Evolutionary conservation across 345 rosid species (phyloP), one percentile per base, ranked within the genome.

Genomic region (Gossypium rotundifolium): DNA sequence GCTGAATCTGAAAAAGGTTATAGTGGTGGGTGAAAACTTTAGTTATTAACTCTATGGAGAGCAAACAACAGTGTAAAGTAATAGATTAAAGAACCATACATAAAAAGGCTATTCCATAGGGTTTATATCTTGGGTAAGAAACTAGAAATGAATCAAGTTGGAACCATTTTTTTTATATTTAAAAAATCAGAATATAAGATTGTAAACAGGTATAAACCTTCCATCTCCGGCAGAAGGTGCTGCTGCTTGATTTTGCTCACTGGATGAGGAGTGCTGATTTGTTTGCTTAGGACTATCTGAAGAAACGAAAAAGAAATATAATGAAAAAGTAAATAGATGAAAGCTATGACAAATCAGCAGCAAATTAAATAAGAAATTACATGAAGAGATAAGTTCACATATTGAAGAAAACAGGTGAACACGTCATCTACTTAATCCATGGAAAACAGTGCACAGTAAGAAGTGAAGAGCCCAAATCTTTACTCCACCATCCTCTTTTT

Each of bases 211-310:
- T 23, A 23, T 23, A 23, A 23, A 23, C 23, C 23, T 23, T 23
- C 82, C 92, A 64, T 85, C 90, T 71, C 76, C 84, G 74, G 79
- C 83, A 13, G 57, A 16, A 23, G 71, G 8, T 9, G 22, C 13
- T 22, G 71, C 13, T 22, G 55, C 71, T 67, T 67, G 71, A 48
- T 67, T 49, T 25, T 40, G 18, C 57, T 67, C 71, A 67, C 13
- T 46, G 40, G 71, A 67, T 67, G 42, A 48, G 14, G 55, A 67
- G 13, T 46, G 42, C 42, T 67, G 40, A 46, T 67, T 14, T 9
- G 42, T 67, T 67, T 67, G 40, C 57, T 48, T 67, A 22, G 42
- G 40, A 67, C 71, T 13, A 67, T 67, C 55, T 67, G 71, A 67
- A 65, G 71, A 67, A 46, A 67, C 3, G 42, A 48, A 48, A 23